Base-by-base conservation (phyloP, 2,329 filamentous ascomycete species). In the Xylariaceae sp. region DNA sequence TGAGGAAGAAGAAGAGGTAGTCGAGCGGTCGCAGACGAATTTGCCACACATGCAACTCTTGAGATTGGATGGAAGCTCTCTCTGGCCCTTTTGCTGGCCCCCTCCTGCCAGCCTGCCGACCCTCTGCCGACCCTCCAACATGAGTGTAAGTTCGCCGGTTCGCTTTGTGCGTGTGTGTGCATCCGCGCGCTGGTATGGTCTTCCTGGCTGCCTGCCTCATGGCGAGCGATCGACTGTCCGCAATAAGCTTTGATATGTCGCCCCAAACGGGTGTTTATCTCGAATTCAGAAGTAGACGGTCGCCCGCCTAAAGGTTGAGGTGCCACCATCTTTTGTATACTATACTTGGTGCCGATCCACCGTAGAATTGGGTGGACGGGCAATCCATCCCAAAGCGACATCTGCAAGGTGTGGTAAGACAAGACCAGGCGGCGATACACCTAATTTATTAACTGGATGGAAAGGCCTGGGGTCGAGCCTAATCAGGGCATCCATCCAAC, bases 361-460 rank as follows among this genome's bases (percentile, higher is more conserved):
- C 12, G 14, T 16, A 37, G 32, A 37, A 16, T 16, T 10, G 32
- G 32, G 23, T 26, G 23, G 23, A 4, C 23, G 23, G 23, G 23
- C 32, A 37, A 37, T 37, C 32, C 32, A 12, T 10, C 3, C 5
- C 32, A 16, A 14, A 37, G 32, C 32, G n/a, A 37, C 32, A 37
- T 12, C 32, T 37, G 32, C 32, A 37, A 37, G 32, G 32, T 20
- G 40, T 59, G 59, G 59, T 62, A 49, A 48, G 54, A 60, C 57
- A 51, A 52, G 48, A 51, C 57, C 46, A 52, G 48, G 49, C 51
- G 51, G 54, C 47, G 55, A 26, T 42, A 40, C 51, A 32, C 42
- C 14, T 16, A 10, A 7, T 20, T 26, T 37, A 47, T 46, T 49
- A 44, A 59, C 53, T 54, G 41, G 48, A 32, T 37, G 29, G 47